Percentiles rank a stretch among this genome's conserved stretches.
Conservation (phyloP, 73 alveolate genomes). For the Paramecium bursaria region DNA sequence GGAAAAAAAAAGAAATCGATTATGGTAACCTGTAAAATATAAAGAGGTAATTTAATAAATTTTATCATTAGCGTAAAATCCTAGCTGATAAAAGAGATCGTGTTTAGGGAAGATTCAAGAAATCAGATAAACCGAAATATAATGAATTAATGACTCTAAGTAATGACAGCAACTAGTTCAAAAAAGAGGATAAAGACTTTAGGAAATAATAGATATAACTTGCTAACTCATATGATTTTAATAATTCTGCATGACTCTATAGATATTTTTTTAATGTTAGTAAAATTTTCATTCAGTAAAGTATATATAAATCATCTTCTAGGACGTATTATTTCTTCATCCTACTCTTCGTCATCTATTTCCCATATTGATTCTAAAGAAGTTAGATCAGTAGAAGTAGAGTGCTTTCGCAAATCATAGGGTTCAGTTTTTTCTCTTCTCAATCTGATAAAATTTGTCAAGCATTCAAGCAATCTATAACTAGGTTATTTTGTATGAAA, state of each 20-base stretch:
- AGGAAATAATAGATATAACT: conserved; percentile 16
- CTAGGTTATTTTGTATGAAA: too few species aligned
- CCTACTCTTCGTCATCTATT: neutral
- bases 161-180: too few species aligned
- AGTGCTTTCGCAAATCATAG: neutral
- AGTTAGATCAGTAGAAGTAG: neutral
- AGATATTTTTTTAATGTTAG: too few species aligned
- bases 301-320: neutral
- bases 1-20: conserved; percentile 9
- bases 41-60: neutral
- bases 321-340: neutral
- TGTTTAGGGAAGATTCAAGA: conserved; percentile 43
- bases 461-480: too few species aligned
- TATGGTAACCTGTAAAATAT: conserved; percentile 39
- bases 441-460: too few species aligned
- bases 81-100: conserved; percentile 51
- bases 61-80: conserved; percentile 38
- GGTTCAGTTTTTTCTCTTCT: too few species aligned
- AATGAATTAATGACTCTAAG: too few species aligned
- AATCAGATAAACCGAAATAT: conserved; percentile 55
- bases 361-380: neutral
- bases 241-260: neutral
- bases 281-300: too few species aligned
- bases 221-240: conserved; percentile 2
- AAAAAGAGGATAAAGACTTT: too few species aligned